Conservation (phyloP, 1,284 basidiomycete genomes). For the Cryptococcus floricola region DNA sequence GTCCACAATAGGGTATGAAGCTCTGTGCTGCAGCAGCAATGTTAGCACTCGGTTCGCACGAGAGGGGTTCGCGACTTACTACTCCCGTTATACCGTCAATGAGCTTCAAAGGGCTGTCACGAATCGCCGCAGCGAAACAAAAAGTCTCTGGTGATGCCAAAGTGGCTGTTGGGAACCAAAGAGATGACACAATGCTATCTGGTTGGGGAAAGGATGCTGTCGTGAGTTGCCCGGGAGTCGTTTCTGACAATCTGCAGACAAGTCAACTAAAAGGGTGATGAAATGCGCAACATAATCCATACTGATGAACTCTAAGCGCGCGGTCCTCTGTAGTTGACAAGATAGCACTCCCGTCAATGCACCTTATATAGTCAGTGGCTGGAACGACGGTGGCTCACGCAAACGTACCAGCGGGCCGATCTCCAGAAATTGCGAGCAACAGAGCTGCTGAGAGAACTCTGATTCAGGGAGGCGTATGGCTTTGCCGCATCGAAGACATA, state of each 20-base stretch:
- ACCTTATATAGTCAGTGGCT: slow-evolving; percentile 23
- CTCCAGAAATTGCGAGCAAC: slow-evolving; percentile 33
- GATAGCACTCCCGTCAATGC: slow-evolving; percentile 36
- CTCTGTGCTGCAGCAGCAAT: slow-evolving; percentile 62
- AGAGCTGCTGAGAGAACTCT: slow-evolving; percentile 1
- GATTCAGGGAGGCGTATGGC: background rate
- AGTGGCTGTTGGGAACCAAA: slow-evolving; percentile 77
- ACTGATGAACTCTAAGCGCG: slow-evolving; percentile 33
- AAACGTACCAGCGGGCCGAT: slow-evolving; percentile 37
- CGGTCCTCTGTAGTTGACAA: slow-evolving; percentile 45
- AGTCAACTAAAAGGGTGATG: background rate
- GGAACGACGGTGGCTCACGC: background rate
- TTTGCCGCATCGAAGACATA: slow-evolving; percentile 19
- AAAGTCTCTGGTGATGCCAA: slow-evolving; percentile 59
- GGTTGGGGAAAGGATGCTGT: slow-evolving; percentile 54
- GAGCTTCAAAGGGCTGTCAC: slow-evolving; percentile 75
- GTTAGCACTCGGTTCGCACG: background rate
- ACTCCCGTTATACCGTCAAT: slow-evolving; percentile 71
- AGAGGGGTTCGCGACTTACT: slow-evolving; percentile 51
- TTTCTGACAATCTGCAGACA: background rate
- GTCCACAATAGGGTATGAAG: slow-evolving; percentile 84
- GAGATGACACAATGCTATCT: slow-evolving; percentile 66
- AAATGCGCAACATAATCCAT: slow-evolving; percentile 1
- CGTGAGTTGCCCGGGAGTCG: background rate
- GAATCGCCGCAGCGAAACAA: slow-evolving; percentile 74